These are phyloP conservation scores for Fusarium sp. DNA, from an alignment of 2,329 filamentous ascomycete genomes.

Conservation along the genomic window DNA sequence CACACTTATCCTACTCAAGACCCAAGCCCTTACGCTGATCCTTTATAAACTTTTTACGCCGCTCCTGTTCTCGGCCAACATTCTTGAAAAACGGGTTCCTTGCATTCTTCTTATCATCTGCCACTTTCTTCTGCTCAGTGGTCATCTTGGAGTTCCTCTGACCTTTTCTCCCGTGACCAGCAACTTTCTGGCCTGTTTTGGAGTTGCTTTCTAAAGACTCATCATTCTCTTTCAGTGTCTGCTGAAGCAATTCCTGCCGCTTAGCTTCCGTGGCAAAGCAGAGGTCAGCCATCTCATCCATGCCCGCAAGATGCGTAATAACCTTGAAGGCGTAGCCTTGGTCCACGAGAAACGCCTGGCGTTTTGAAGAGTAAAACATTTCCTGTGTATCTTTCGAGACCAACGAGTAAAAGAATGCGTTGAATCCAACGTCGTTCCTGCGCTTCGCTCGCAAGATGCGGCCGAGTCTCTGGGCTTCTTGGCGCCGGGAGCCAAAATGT, in stretches of 20 bases:
- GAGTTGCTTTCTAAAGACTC: too few relatives aligned
- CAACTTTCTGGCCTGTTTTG: too few relatives aligned
- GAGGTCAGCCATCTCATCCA: constrained; percentile 82
- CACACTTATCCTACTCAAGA: too few relatives aligned
- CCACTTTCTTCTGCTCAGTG: too few relatives aligned
- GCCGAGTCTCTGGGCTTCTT: constrained; percentile 92
- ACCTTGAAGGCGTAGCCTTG: constrained; percentile 97
- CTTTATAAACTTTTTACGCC: too few relatives aligned
- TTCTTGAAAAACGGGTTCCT: too few relatives aligned
- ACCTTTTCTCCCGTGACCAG: too few relatives aligned
- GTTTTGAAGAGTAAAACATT: constrained; percentile 93
- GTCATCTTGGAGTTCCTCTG: too few relatives aligned
- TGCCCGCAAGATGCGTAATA: constrained; percentile 89
- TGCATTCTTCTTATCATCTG: too few relatives aligned
- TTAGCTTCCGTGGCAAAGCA: constrained; percentile 82
- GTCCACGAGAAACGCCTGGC: constrained; percentile 92
- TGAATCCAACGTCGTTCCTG: constrained; percentile 94
- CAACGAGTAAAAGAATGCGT: constrained; percentile 95
- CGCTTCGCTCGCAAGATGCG: constrained; percentile 92
- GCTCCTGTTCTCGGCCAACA: too few relatives aligned
- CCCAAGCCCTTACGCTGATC: too few relatives aligned
- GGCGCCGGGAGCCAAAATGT: constrained; percentile 92
- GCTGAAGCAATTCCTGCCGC: constrained; percentile 83
- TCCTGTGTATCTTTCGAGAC: constrained; percentile 89
- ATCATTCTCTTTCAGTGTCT: too few relatives aligned